phyloP scores from a whole-genome alignment of 164 flowering plant species.

The Berberis vulgaris region DNA sequence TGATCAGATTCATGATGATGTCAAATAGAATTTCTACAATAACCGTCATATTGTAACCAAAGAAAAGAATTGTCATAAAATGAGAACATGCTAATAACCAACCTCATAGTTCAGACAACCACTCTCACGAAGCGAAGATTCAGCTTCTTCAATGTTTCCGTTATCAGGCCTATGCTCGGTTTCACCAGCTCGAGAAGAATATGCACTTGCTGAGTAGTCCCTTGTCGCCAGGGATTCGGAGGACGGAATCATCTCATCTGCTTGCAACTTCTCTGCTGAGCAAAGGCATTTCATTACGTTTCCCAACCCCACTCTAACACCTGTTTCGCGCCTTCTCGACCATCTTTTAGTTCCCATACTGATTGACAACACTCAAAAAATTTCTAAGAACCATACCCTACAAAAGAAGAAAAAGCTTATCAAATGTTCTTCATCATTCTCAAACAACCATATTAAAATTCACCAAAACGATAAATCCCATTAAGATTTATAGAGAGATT shows the following conservation, averaged over 20 bases:
- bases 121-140: constrained; percentile 81
- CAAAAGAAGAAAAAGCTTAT: too few species aligned
- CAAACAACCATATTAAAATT: too few species aligned
- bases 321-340: background rate
- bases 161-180: constrained; percentile 44
- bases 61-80: too few species aligned
- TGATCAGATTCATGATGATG: too few species aligned
- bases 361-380: too few species aligned
- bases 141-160: constrained; percentile 89
- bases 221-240: constrained; percentile 77
- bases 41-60: too few species aligned
- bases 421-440: too few species aligned
- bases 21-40: too few species aligned
- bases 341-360: background rate
- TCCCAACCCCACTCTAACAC: background rate
- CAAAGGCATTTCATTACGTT: background rate
- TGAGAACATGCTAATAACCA: constrained; percentile 4
- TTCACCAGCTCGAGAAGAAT: constrained; percentile 58
- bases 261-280: constrained; percentile 30
- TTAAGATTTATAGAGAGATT: too few species aligned
- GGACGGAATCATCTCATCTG: constrained; percentile 46
- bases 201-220: constrained; percentile 72
- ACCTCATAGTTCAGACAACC: constrained; percentile 84
- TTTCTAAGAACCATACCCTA: too few species aligned
- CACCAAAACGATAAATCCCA: too few species aligned